Evolutionary conservation across 2,329 filamentous ascomycete species (phyloP).

Genomic region (Aspergillus phoenicis): DNA sequence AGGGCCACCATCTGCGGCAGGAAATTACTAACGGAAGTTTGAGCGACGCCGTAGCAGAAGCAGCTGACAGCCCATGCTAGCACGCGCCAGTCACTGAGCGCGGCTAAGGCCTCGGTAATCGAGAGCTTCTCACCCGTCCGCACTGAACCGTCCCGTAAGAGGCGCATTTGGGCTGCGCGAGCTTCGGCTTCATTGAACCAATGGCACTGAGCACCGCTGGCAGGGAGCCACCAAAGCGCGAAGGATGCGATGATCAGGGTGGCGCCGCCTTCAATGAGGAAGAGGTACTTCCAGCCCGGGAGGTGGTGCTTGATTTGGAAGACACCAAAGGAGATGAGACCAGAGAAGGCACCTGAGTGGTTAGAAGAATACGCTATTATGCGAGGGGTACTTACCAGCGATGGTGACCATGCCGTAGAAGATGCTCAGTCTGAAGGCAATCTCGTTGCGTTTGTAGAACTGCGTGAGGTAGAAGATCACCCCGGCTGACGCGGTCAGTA

Average conservation of each 20-base stretch:
- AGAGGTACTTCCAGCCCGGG: slow-evolving; percentile 49
- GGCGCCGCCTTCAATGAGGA: slow-evolving; percentile 48
- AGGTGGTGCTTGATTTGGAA: slow-evolving; percentile 42
- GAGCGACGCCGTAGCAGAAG: slow-evolving; percentile 33
- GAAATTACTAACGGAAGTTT: slow-evolving; percentile 33
- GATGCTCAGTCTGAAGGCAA: slow-evolving; percentile 32
- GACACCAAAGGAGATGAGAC: slow-evolving; percentile 43
- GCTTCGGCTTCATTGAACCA: slow-evolving; percentile 45
- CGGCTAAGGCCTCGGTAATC: slow-evolving; percentile 30
- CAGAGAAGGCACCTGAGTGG: slow-evolving; percentile 28
- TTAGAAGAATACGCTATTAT: background rate
- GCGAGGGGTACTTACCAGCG: slow-evolving; percentile 15
- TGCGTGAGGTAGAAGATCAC: slow-evolving; percentile 21
- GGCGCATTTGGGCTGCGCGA: slow-evolving; percentile 38
- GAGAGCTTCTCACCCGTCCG: slow-evolving; percentile 37
- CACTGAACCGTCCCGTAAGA: slow-evolving; percentile 38
- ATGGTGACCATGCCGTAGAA: slow-evolving; percentile 35
- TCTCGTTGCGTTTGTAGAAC: slow-evolving; percentile 35
- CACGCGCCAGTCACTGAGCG: slow-evolving; percentile 33
- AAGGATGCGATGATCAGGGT: slow-evolving; percentile 45
- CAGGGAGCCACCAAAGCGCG: slow-evolving; percentile 44
- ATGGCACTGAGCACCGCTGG: slow-evolving; percentile 40
- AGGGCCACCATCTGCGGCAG: slow-evolving; percentile 34
- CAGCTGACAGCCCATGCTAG: slow-evolving; percentile 32
- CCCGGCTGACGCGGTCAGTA: slow-evolving; percentile 5